These are phyloP conservation scores for Leccinum ochraceum DNA, from an alignment of 768 basidiomycete genomes.

Conservation along the genomic window DNA sequence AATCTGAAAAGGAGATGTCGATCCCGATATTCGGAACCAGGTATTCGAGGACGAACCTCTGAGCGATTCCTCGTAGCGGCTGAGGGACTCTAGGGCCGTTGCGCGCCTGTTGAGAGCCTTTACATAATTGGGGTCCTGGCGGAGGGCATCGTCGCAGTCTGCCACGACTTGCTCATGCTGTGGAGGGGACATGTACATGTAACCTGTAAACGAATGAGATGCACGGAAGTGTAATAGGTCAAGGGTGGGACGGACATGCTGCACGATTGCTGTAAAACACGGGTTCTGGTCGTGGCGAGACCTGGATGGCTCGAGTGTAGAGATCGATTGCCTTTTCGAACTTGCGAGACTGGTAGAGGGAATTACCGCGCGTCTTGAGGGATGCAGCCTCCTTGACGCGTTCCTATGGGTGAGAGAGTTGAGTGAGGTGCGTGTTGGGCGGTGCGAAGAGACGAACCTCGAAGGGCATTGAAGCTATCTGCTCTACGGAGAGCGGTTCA, in stretches of 20 bases:
- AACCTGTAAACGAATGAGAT: constrained; percentile 52
- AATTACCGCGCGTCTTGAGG: constrained; percentile 73
- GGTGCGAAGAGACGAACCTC: constrained; percentile 46
- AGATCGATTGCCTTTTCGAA: constrained; percentile 59
- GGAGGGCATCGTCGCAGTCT: constrained; percentile 89
- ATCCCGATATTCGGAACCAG: not conserved
- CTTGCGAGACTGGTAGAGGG: constrained; percentile 62
- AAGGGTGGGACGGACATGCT: constrained; percentile 64
- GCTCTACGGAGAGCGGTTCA: constrained; percentile 47
- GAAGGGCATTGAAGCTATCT: constrained; percentile 56
- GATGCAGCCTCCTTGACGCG: constrained; percentile 59
- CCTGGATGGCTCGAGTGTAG: constrained; percentile 75
- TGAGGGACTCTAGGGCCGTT: constrained; percentile 77
- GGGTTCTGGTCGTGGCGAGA: constrained; percentile 79
- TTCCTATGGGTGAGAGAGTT: constrained; percentile 46
- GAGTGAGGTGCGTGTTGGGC: constrained; percentile 9
- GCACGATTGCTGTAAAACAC: constrained; percentile 98
- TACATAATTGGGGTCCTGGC: constrained; percentile 80
- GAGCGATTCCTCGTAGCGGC: constrained; percentile 71
- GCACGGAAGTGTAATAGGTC: not conserved
- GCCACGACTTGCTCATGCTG: constrained; percentile 78
- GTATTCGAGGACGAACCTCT: constrained; percentile 53
- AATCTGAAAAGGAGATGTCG: constrained; percentile 53
- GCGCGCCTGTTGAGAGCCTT: constrained; percentile 92
- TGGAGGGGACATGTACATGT: constrained; percentile 88